Evolutionary conservation across 2,329 filamentous ascomycete genomes (phyloP).

Genomic region (Botrytis squamosa): DNA sequence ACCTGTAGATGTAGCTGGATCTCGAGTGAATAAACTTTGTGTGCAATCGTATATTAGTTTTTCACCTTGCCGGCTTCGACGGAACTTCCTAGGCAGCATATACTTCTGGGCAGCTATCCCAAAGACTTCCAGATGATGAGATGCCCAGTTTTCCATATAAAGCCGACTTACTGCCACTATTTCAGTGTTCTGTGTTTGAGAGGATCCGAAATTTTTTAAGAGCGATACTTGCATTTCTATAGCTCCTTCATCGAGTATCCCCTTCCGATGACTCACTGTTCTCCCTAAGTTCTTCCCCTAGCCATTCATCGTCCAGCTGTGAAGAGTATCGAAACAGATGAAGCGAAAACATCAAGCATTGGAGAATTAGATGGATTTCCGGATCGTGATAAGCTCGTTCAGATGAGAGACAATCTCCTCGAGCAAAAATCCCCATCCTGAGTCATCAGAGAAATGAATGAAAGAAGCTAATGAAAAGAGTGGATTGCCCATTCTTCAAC

Average conservation of each 20-base stretch:
- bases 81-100: too few relatives aligned
- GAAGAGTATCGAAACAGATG: background rate
- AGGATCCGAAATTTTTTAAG: too few relatives aligned
- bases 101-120: background rate
- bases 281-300: background rate
- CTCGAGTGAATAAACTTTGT: too few relatives aligned
- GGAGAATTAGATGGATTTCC: background rate
- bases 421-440: background rate
- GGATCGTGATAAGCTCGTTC: background rate
- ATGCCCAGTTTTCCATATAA: too few relatives aligned
- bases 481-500: too few relatives aligned
- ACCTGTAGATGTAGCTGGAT: background rate
- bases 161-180: too few relatives aligned
- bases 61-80: background rate
- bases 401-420: background rate
- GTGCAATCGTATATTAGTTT: background rate
- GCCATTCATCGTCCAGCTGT: background rate
- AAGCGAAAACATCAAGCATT: background rate
- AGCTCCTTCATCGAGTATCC: background rate
- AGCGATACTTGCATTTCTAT: too few relatives aligned
- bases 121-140: background rate
- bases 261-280: background rate
- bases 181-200: too few relatives aligned
- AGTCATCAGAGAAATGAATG: background rate
- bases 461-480: background rate